phyloP scores from a whole-genome alignment of 176 grass and related monocot genomes.

The Phoenix dactylifera region DNA sequence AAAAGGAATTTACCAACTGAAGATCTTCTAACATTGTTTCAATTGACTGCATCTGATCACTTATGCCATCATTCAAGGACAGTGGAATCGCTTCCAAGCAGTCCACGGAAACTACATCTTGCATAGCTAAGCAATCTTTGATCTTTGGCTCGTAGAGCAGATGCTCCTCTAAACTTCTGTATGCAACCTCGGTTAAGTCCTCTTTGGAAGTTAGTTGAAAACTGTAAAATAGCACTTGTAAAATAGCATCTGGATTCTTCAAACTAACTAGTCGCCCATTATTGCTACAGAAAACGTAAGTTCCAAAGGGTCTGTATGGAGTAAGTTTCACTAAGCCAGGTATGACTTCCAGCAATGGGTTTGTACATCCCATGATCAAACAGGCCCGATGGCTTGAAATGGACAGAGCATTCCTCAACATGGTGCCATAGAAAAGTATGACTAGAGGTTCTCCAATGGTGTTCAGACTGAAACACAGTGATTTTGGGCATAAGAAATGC shows the following conservation, averaged over 20 bases:
- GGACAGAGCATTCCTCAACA: conserved; percentile 63
- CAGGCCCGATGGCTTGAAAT: conserved; percentile 78
- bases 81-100: conserved; percentile 39
- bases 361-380: conserved; percentile 88
- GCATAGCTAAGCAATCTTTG: conserved; percentile 29
- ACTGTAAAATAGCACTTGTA: conserved; percentile 78
- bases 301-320: conserved; percentile 81
- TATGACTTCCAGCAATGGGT: conserved; percentile 57
- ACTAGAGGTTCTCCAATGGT: conserved; percentile 25
- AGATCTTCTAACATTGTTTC: conserved; percentile 35
- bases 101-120: conserved; percentile 45
- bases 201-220: conserved; percentile 61
- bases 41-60: conserved; percentile 4
- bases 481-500: conserved; percentile 47
- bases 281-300: conserved; percentile 49
- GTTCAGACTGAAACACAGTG: conserved; percentile 37
- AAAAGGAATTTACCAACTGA: conserved; percentile 48
- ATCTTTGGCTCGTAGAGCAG: conserved; percentile 62
- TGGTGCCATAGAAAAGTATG: conserved; percentile 48
- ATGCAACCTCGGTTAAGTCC: conserved; percentile 52
- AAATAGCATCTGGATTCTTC: conserved; percentile 67
- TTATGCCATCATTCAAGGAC: conserved; percentile 23
- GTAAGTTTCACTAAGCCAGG: conserved; percentile 75
- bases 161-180: conserved; percentile 67
- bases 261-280: conserved; percentile 40